Evolutionary conservation across 345 rosid genomes (phyloP).

Genomic region (Trapa incisa): DNA sequence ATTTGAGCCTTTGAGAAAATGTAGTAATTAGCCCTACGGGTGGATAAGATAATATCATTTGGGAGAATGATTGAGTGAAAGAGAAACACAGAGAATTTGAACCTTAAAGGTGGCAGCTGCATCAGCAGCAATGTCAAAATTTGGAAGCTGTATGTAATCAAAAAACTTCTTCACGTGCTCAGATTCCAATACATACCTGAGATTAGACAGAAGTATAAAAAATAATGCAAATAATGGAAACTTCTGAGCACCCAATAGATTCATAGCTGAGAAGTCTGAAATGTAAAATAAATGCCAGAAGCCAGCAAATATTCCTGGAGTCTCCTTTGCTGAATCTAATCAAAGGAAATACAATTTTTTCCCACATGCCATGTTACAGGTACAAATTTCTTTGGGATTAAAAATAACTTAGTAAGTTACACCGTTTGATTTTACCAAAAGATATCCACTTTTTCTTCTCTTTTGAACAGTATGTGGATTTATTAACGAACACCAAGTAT

Average conservation of each 20-base stretch:
- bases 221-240: background rate
- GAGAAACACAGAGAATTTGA: background rate
- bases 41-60: too few species aligned
- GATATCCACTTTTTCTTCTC: too few species aligned
- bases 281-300: background rate
- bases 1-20: too few species aligned
- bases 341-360: background rate
- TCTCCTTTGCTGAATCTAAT: background rate
- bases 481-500: too few species aligned
- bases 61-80: background rate
- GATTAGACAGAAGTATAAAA: background rate
- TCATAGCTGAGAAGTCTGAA: background rate
- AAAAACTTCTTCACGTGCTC: conserved; percentile 22
- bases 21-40: too few species aligned
- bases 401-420: background rate
- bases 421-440: background rate
- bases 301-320: background rate
- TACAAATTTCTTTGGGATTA: background rate
- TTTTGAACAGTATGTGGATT: too few species aligned
- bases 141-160: conserved; percentile 19
- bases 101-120: conserved; percentile 24
- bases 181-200: conserved; percentile 23
- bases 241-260: background rate
- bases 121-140: conserved; percentile 27
- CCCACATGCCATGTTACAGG: background rate